A percentile compares a stretch with the other conserved stretches of the same genome.
Conservation (phyloP, 192 early-diverging fungal genomes). For the Linderina pennispora region DNA sequence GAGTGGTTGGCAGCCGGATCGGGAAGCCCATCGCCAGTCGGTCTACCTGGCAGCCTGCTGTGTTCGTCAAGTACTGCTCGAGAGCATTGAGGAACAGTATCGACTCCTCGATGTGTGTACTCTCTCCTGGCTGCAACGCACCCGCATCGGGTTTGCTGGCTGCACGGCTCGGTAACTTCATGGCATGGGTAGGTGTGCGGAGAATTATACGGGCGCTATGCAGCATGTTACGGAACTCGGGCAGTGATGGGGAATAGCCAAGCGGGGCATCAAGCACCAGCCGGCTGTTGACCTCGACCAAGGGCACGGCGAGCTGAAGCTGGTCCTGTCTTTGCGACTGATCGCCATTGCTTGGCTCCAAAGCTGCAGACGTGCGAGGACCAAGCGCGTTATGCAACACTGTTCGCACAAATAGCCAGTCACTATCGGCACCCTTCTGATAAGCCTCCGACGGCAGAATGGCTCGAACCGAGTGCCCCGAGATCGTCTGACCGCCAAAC, state of each 20-base stretch:
- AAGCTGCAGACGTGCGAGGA: background rate
- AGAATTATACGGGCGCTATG: constrained; percentile 24
- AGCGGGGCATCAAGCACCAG: constrained; percentile 9
- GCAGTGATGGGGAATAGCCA: constrained; percentile 8
- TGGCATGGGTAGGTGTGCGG: constrained; percentile 5
- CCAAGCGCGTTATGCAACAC: constrained; percentile 4
- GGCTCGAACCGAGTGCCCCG: background rate
- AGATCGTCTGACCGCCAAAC: no score
- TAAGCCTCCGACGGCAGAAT: background rate
- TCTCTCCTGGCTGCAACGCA: background rate
- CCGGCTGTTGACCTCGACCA: constrained; percentile 11
- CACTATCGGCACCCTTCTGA: background rate
- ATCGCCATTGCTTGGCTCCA: background rate
- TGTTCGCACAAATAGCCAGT: constrained; percentile 27
- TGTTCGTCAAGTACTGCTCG: constrained; percentile 12
- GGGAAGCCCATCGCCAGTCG: constrained; percentile 6
- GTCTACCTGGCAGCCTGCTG: constrained; percentile 24
- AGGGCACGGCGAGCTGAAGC: background rate
- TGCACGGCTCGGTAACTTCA: no score
- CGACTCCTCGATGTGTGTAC: background rate
- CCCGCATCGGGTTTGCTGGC: background rate
- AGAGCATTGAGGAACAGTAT: constrained; percentile 3
- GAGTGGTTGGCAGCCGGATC: constrained; percentile 13
- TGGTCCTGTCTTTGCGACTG: background rate
- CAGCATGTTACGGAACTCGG: constrained; percentile 33